phyloP scores from a whole-genome alignment of 2,329 filamentous ascomycete species.

The Onygenales sp. region DNA sequence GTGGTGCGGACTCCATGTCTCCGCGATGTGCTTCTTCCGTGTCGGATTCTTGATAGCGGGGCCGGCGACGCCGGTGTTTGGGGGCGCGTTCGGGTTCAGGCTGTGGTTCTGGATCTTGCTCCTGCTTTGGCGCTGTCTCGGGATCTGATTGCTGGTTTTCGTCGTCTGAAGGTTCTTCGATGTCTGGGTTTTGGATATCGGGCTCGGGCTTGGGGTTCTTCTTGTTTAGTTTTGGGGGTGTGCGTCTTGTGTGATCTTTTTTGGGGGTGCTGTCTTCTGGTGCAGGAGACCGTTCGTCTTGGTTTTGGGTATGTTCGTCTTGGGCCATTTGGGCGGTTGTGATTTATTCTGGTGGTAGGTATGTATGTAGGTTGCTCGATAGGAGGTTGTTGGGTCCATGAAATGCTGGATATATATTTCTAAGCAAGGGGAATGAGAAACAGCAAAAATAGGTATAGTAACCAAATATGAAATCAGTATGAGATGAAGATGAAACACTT shows the following conservation, averaged over 20 bases:
- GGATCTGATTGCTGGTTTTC: conserved; percentile 13
- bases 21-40: conserved; percentile 46
- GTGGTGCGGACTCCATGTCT: conserved; percentile 41
- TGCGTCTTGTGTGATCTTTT: conserved; percentile 8
- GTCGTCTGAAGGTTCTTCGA: conserved; percentile 13
- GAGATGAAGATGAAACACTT: too few species aligned
- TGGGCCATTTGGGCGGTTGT: conserved; percentile 8
- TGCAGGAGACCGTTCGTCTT: conserved; percentile 13
- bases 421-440: not conserved
- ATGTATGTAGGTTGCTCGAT: not conserved
- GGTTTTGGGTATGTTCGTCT: conserved; percentile 15
- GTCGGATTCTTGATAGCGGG: conserved; percentile 32
- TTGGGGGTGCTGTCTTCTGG: conserved; percentile 13
- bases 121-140: conserved; percentile 36
- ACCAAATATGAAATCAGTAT: not conserved
- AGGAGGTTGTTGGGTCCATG: not conserved
- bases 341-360: not conserved
- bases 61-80: conserved; percentile 30
- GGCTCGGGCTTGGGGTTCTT: conserved; percentile 6
- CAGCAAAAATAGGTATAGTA: not conserved
- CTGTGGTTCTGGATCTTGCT: conserved; percentile 35
- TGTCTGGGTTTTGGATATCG: conserved; percentile 12
- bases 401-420: not conserved
- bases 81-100: conserved; percentile 24
- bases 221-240: conserved; percentile 12